Base-by-base conservation (phyloP, 371 early-diverging fungal genomes). In the Rhizopus arrhizus region DNA sequence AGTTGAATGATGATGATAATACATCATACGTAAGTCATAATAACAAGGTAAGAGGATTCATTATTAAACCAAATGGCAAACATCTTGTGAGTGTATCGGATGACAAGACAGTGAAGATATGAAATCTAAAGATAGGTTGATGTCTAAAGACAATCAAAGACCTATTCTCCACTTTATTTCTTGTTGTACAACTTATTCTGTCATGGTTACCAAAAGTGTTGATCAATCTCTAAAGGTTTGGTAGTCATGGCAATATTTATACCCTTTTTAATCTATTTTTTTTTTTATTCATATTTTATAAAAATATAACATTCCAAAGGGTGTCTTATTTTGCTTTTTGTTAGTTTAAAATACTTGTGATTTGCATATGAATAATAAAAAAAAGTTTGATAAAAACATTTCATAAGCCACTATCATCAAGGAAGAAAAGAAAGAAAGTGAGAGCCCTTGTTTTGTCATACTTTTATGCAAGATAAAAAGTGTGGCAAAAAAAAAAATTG, bases 21-120 rank as follows among this genome's bases (percentile, higher is more conserved):
- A 64, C 12, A 12, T 40, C 8, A 10, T 72, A 91, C 89, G 73
- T 80, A 33, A 95, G 96, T 3, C 96, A 96, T 64, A 95, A 96
- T 59, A 95, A 93, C 70, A 95, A 96, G 96, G 86, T 95, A 16
- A 85, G 95, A 43, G 89, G 86, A 29, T 63, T 95, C 16, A 83
- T 82, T 12, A 82, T 92, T 70, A 90, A 91, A 53, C 89, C 95
- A 0, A 83, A 78, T 45, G 91, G 92, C 35, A 86, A 87, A 63
- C 88, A 80, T 60, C 58, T 96, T 6, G 59, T 95, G 4, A 85
- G 88, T 40, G 91, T 85, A 0, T 86, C 90, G 0, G 94, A 93
- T 65, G 95, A 95, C 69, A 93, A 91, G 64, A 85, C 91, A 3
- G 69, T 94, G 51, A 83, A 89, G 53, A 75, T 91, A n/a, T 96